These are phyloP conservation scores for Staphylotrichum tortipilum DNA, from an alignment of 495 filamentous ascomycete genomes.

Conservation along the genomic window DNA sequence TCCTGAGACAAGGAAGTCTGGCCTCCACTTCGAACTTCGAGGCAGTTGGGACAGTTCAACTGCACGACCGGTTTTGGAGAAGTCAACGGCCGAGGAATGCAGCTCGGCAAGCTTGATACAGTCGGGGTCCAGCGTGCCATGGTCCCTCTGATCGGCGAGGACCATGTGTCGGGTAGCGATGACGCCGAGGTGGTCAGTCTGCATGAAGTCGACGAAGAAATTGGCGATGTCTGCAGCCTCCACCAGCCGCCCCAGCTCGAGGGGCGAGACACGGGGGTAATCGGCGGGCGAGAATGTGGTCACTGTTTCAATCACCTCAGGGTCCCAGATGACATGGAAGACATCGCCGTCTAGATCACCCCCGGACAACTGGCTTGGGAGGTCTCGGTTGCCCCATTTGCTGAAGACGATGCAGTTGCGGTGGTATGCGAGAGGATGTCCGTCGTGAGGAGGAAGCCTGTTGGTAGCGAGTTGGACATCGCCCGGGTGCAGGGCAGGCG, in stretches of 20 bases:
- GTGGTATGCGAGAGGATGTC: slow-evolving; percentile 51
- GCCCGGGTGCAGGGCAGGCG: slow-evolving; percentile 70
- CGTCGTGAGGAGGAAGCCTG: slow-evolving; percentile 40
- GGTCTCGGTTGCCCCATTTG: slow-evolving; percentile 56
- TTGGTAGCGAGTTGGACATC: slow-evolving; percentile 60
- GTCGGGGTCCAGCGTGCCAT: slow-evolving; percentile 47
- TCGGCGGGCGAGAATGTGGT: slow-evolving; percentile 48
- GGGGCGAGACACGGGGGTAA: slow-evolving; percentile 49
- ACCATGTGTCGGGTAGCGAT: slow-evolving; percentile 61
- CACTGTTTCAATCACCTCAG: slow-evolving; percentile 28
- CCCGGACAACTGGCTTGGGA: slow-evolving; percentile 67
- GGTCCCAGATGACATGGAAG: slow-evolving; percentile 67
- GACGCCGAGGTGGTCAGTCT: slow-evolving; percentile 60
- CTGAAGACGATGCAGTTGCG: slow-evolving; percentile 74
- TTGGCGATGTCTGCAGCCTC: slow-evolving; percentile 54
- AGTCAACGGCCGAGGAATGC: slow-evolving; percentile 74
- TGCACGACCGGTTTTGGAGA: slow-evolving; percentile 66
- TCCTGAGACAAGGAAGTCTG: slow-evolving; percentile 53
- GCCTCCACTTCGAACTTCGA: slow-evolving; percentile 17
- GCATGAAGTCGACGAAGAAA: slow-evolving; percentile 77
- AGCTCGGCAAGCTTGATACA: slow-evolving; percentile 60
- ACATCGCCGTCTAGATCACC: slow-evolving; percentile 79
- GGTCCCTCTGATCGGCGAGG: slow-evolving; percentile 50
- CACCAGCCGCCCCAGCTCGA: slow-evolving; percentile 50
- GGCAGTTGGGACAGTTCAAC: slow-evolving; percentile 39